phyloP scores from a whole-genome alignment of 345 rosid species.

The Noccaea caerulescens region DNA sequence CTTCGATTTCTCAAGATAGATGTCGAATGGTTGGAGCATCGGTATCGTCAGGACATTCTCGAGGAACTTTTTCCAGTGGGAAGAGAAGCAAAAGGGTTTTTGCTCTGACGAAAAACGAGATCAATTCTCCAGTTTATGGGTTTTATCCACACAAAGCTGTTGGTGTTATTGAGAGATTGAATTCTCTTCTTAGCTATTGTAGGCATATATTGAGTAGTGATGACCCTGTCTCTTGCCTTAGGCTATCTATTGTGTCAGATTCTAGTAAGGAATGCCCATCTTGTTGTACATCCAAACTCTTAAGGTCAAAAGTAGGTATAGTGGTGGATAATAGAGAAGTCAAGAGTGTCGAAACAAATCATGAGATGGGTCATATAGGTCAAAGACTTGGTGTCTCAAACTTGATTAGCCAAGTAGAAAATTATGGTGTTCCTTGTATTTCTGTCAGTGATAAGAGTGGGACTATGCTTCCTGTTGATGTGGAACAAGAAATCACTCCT shows the following conservation, averaged over 20 bases:
- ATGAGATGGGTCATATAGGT: conserved; percentile 32
- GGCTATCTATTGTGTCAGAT: conserved; percentile 43
- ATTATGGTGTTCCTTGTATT: conserved; percentile 30
- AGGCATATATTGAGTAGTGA: conserved; percentile 56
- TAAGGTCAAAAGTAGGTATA: conserved; percentile 28
- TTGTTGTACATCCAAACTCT: conserved; percentile 33
- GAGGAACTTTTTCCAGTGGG: conserved; percentile 62
- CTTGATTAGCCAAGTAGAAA: conserved; percentile 21
- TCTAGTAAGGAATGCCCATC: conserved; percentile 29
- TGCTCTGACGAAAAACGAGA: conserved; percentile 54
- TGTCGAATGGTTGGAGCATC: conserved; percentile 39
- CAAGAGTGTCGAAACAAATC: conserved; percentile 28
- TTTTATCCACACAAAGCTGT: conserved; percentile 32
- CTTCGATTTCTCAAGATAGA: conserved; percentile 28
- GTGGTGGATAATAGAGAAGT: conserved; percentile 39
- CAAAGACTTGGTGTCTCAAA: conserved; percentile 29
- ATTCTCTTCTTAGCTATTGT: conserved; percentile 56
- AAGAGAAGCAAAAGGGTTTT: conserved; percentile 73
- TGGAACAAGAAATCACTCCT: conserved; percentile 34
- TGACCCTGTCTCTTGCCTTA: conserved; percentile 66
- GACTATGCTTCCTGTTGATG: conserved; percentile 30
- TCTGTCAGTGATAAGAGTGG: conserved; percentile 33
- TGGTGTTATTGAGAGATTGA: conserved; percentile 48
- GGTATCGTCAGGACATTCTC: conserved; percentile 47
- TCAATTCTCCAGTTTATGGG: conserved; percentile 25